A percentile compares a stretch with the other conserved stretches of the same genome.
Conservation (phyloP, 192 early-diverging fungal genomes). For the Rhizophagus prolifer region DNA sequence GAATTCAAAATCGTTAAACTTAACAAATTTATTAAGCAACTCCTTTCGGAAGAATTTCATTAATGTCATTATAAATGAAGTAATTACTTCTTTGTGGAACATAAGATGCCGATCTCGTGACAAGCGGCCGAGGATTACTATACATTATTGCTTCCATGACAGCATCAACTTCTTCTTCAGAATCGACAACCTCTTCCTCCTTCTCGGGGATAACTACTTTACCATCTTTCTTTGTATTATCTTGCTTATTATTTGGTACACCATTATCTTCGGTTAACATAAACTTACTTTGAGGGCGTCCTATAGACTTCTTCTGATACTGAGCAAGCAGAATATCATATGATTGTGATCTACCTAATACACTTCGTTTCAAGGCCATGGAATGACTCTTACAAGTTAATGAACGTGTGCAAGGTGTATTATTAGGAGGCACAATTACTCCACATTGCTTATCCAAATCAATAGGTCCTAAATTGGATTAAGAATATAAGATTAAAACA, state of each 20-base stretch:
- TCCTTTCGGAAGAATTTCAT: slow-evolving; percentile 9
- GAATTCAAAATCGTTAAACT: not conserved
- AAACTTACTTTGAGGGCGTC: slow-evolving; percentile 57
- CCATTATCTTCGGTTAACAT: slow-evolving; percentile 9
- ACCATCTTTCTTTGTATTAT: slow-evolving; percentile 42
- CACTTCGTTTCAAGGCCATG: slow-evolving; percentile 82
- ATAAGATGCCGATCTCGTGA: slow-evolving; percentile 36
- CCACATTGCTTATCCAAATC: slow-evolving; percentile 94
- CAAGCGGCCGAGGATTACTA: slow-evolving; percentile 66
- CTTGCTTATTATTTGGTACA: slow-evolving; percentile 30
- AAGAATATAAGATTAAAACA: not conserved
- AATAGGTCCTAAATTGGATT: slow-evolving; percentile 55
- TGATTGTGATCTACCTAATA: slow-evolving; percentile 77
- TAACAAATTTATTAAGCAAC: not conserved
- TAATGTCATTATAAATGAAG: slow-evolving; percentile 8
- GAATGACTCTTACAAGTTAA: slow-evolving; percentile 96
- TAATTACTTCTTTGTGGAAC: slow-evolving; percentile 15
- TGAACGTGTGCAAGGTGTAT: slow-evolving; percentile 74
- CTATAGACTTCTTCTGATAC: slow-evolving; percentile 73
- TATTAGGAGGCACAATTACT: slow-evolving; percentile 60
- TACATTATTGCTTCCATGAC: slow-evolving; percentile 64
- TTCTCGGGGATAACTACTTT: slow-evolving; percentile 47
- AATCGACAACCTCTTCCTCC: slow-evolving; percentile 57
- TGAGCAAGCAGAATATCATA: slow-evolving; percentile 79
- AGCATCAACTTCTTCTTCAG: slow-evolving; percentile 72